Evolutionary conservation across 371 early-diverging fungal species (phyloP), one percentile per base, ranked within the genome.

Genomic region (Mucor piriformis): DNA sequence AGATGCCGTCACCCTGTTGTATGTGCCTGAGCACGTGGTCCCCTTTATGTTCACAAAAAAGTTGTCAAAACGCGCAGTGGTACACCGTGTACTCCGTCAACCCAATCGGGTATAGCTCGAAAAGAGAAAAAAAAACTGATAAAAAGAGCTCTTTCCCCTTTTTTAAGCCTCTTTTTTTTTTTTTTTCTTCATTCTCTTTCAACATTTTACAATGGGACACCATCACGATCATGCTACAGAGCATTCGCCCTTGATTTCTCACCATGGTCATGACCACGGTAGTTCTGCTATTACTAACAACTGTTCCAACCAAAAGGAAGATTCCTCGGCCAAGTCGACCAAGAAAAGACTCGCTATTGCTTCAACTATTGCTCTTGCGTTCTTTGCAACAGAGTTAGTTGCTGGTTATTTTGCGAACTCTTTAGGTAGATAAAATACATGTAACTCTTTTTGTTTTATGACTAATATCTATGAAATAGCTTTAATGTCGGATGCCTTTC

Each of bases 401-500:
- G 89, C 86, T 34, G 91, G 90, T 27, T 78, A 83, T 49, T 80
- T 82, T 67, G 77, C 88, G 24, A 83, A 83, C 64, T 83, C 82
- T 33, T 67, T 83, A 8, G 77, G 77, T 74, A 73, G 49, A 46
- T 10, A 51, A 2, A 54, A 38, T 13, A 38, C n/a, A n/a, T n/a
- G n/a, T n/a, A n/a, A n/a, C n/a, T n/a, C n/a, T n/a, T n/a, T n/a
- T n/a, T n/a, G n/a, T n/a, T n/a, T n/a, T n/a, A n/a, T n/a, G n/a
- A n/a, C n/a, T n/a, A n/a, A n/a, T n/a, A n/a, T n/a, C n/a, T n/a
- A n/a, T n/a, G n/a, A n/a, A n/a, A 52, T 55, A 77, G 92, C 92
- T 6, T 79, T 92, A 23, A 76, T 90, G 71, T 80, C 82, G 40
- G 92, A 90, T 70, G 83, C 86, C 24, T 89, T 92, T 64, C 91